A percentile compares a stretch with the other conserved stretches of the same genome.
Conservation (phyloP, 371 early-diverging fungal species). For the Mucor irregularis region DNA sequence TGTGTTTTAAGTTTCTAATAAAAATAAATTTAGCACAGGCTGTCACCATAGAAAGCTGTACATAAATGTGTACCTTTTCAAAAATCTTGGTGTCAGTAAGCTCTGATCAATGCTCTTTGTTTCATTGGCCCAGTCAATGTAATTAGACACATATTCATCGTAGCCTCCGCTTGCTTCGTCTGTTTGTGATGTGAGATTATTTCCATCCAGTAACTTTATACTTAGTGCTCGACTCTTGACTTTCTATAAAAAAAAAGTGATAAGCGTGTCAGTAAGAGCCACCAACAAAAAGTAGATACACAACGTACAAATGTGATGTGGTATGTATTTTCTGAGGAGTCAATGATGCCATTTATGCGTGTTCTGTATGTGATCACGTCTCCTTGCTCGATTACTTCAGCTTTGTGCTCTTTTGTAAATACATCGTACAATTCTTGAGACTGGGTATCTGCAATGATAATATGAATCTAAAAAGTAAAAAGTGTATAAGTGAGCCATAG, state of each 20-base stretch:
- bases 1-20: slow-evolving; percentile 13
- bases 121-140: slow-evolving; percentile 62
- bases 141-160: slow-evolving; percentile 85
- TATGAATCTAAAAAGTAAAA: slow-evolving; percentile 12
- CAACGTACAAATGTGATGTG: slow-evolving; percentile 77
- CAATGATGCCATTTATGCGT: slow-evolving; percentile 30
- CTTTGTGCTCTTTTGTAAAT: slow-evolving; percentile 19
- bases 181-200: slow-evolving; percentile 48
- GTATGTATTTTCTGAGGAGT: slow-evolving; percentile 73
- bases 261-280: slow-evolving; percentile 46
- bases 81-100: slow-evolving; percentile 44
- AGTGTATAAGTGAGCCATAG: not conserved
- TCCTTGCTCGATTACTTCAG: slow-evolving; percentile 23
- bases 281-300: too few relatives aligned
- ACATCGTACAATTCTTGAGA: slow-evolving; percentile 23
- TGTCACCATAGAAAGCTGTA: too few relatives aligned
- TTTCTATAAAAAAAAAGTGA: too few relatives aligned
- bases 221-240: slow-evolving; percentile 62
- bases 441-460: slow-evolving; percentile 26
- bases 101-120: slow-evolving; percentile 60
- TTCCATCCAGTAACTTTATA: slow-evolving; percentile 74
- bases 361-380: slow-evolving; percentile 49
- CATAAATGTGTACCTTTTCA: slow-evolving; percentile 46
- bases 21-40: too few relatives aligned
- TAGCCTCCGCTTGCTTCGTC: slow-evolving; percentile 70